Base-by-base conservation (phyloP, 257 asterid species). In the Verbascum thapsus region DNA sequence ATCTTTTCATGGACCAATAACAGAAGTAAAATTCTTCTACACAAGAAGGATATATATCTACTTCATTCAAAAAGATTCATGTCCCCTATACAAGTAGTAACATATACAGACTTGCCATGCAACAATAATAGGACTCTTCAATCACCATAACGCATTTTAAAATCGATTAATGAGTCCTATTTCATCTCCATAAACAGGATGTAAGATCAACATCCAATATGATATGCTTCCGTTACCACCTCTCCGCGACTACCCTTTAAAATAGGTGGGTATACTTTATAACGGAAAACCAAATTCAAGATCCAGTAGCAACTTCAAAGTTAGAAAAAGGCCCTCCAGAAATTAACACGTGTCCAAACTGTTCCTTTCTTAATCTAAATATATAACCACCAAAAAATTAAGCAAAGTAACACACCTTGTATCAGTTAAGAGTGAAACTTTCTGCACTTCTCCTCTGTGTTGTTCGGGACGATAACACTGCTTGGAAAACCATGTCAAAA, bases 391-490 rank as follows among this genome's bases (percentile, higher is more conserved):
- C 10, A 59, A 45, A 42, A 12, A 10, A 38, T 57, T 51, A 19
- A 47, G 37, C 9, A 49, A 32, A n/a, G 54, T 4, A 59, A 50
- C 58, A 59, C 63, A 92, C 99, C 99, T 90, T 45, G 84, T 90
- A 69, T 90, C 88, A 58, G 75, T 81, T 76, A 94, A 65, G 63
- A 80, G 22, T 60, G 87, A 72, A 58, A 85, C 66, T 49, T 70
- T 83, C 67, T 30, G 63, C 38, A 63, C 74, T 55, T 74, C 76
- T 54, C 64, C 74, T 72, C 74, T 76, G 12, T 65, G 87, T 60
- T 64, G 79, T 64, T 75, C 76, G 55, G 72, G 67, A 58, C 70
- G 82, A 67, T 62, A 67, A 51, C 78, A 75, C 85, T 76, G 82
- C 72, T 58, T 58, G 59, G 62, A 62, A 58, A 78, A 78, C 66